These are phyloP conservation scores for Malassezia psittaci DNA, from an alignment of 1,284 basidiomycete species.

Conservation along the genomic window DNA sequence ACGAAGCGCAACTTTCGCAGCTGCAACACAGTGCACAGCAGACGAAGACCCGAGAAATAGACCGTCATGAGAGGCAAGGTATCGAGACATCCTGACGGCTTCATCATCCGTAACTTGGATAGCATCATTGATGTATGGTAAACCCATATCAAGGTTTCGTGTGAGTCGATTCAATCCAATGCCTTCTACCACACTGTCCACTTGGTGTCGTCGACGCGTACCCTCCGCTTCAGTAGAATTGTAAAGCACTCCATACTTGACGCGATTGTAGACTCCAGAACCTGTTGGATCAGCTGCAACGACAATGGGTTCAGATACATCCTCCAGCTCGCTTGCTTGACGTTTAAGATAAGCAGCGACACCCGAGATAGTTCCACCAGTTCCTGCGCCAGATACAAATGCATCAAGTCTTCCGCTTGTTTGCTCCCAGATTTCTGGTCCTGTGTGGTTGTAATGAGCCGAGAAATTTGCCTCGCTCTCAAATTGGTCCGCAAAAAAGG, in stretches of 20 bases:
- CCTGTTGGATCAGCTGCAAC: constrained; percentile 85
- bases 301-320: constrained; percentile 11
- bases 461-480: constrained; percentile 79
- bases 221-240: constrained; percentile 84
- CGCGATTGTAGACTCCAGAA: constrained; percentile 85
- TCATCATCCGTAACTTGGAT: constrained; percentile 39
- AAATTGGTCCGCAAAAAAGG: constrained; percentile 68
- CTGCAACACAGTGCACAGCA: constrained; percentile 87
- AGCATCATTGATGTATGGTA: constrained; percentile 37
- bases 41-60: constrained; percentile 91
- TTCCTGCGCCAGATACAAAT: constrained; percentile 92
- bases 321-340: constrained; percentile 2
- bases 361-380: constrained; percentile 88
- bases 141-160: constrained; percentile 34
- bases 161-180: constrained; percentile 57
- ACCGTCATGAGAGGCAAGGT: constrained; percentile 57
- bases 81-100: constrained; percentile 40
- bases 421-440: constrained; percentile 90
- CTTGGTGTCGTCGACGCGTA: constrained; percentile 77
- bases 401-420: constrained; percentile 71
- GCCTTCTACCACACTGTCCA: constrained; percentile 50
- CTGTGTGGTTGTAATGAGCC: constrained; percentile 81
- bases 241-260: constrained; percentile 71
- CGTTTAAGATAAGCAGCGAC: constrained; percentile 64
- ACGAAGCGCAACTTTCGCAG: constrained; percentile 52